Evolutionary conservation across 225 moss, liverwort and hornwort genomes (phyloP), one percentile per base, ranked within the genome.

Genomic region (Climacium dendroides): DNA sequence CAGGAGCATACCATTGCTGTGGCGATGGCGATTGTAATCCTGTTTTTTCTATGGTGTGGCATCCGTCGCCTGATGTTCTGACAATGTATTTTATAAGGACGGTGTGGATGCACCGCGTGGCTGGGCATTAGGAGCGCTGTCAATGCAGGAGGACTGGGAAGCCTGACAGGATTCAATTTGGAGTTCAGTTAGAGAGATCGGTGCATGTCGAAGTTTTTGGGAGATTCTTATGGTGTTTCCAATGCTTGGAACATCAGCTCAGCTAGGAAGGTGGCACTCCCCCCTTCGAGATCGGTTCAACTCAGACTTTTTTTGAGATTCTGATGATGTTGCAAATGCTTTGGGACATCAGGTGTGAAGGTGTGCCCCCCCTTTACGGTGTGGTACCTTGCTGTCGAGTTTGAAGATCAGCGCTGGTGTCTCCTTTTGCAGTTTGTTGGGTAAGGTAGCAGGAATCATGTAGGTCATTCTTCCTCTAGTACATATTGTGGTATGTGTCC

Each of bases 401-500:
- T 87, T 65, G 87, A 65, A 78, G 89, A 84, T 41, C 84, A 76
- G 65, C 70, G 83, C 90, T 76, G 82, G 26, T 58, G 80, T 73
- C 85, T 81, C 52, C 80, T 32, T 80, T 52, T 57, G 71, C 78
- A 85, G 78, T 83, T 57, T n/a, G 86, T 86, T 80, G 80, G 79
- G 88, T 72, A 84, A 74, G 60, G 79, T 89, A 86, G 88, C 50
- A 83, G 89, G 60, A 87, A 71, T 24, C 35, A 41, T 81, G 76
- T 81, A 83, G 83, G 76, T 63, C 26, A 53, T 60, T 84, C 69
- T 81, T 57, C 57, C 45, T 61, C 61, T 85, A 84, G 87, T 91
- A 87, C 63, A 91, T 91, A 86, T 80, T 79, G 85, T 83, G 83
- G 89, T 75, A 91, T 85, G 83, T 87, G 81, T 71, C 53, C 76